Percentiles rank a stretch among this genome's conserved stretches.
These are phyloP conservation scores for Phytophthora europaea DNA, from an alignment of 352 stramenopile species.

Conservation along the genomic window DNA sequence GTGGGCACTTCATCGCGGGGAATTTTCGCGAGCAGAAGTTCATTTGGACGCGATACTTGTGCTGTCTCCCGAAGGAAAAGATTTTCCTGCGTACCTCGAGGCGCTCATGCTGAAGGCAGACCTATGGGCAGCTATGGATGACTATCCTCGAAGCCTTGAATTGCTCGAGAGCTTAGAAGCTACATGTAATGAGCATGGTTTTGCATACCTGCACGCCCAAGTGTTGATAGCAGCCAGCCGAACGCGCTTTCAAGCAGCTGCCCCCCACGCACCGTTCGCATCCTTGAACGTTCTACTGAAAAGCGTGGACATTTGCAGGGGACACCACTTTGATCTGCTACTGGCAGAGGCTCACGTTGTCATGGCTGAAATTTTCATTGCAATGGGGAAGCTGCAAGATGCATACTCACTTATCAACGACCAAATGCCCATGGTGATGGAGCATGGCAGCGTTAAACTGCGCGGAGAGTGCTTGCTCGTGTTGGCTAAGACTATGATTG, in stretches of 20 bases:
- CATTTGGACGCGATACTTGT: slow-evolving; percentile 56
- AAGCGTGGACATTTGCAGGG: slow-evolving; percentile 56
- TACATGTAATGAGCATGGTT: slow-evolving; percentile 53
- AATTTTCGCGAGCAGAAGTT: slow-evolving; percentile 47
- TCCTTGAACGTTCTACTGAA: slow-evolving; percentile 55
- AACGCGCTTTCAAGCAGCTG: slow-evolving; percentile 44
- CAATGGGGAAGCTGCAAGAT: slow-evolving; percentile 63
- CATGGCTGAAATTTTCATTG: slow-evolving; percentile 70
- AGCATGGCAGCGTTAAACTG: slow-evolving; percentile 66
- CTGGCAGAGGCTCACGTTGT: slow-evolving; percentile 66
- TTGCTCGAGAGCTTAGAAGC: slow-evolving; percentile 50
- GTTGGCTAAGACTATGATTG: slow-evolving; percentile 63
- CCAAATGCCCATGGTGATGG: slow-evolving; percentile 76
- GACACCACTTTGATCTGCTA: slow-evolving; percentile 68
- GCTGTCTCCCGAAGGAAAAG: slow-evolving; percentile 58
- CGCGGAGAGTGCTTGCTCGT: slow-evolving; percentile 67
- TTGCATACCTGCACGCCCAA: slow-evolving; percentile 61
- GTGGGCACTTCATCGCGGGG: slow-evolving; percentile 61
- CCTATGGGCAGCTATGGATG: slow-evolving; percentile 39
- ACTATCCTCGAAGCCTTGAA: slow-evolving; percentile 53
- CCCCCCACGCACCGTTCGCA: slow-evolving; percentile 60
- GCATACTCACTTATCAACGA: slow-evolving; percentile 59
- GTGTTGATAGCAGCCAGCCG: slow-evolving; percentile 57
- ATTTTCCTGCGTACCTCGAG: slow-evolving; percentile 60
- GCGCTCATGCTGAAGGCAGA: slow-evolving; percentile 44